Percentiles rank a stretch among this genome's conserved stretches.
Conservation (phyloP, 345 rosid genomes). For the Noccaea bulbosa region DNA sequence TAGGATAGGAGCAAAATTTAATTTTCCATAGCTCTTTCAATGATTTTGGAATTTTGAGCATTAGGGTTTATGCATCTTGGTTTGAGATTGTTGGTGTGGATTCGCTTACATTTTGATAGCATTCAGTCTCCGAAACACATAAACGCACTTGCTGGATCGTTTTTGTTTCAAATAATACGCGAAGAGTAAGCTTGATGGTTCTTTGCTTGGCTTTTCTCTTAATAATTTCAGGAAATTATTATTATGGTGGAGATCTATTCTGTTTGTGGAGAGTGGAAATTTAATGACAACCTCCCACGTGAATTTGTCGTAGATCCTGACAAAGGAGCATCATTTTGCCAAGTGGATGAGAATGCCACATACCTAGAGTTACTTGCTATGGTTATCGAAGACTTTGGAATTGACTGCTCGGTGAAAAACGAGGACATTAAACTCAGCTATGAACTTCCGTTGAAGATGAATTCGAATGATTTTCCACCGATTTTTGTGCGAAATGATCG, state of each 20-base stretch:
- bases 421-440: background rate
- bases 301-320: background rate
- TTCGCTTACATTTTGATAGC: background rate
- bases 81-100: background rate
- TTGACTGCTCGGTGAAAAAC: background rate
- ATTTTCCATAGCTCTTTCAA: too few species aligned
- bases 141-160: too few species aligned
- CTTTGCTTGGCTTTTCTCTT: background rate
- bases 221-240: background rate
- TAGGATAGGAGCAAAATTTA: too few species aligned
- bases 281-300: background rate
- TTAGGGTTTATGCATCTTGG: background rate
- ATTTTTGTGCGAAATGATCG: background rate
- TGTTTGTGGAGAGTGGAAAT: slow-evolving; percentile 2
- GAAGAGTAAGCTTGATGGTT: background rate
- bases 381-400: background rate
- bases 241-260: background rate
- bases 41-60: too few species aligned
- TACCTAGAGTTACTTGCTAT: background rate
- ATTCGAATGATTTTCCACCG: background rate
- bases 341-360: background rate
- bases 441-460: background rate
- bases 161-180: too few species aligned
- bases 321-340: background rate
- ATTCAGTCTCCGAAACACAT: background rate